Evolutionary conservation across 2,329 filamentous ascomycete genomes (phyloP).

Genomic region (Sporothrix curviconia): DNA sequence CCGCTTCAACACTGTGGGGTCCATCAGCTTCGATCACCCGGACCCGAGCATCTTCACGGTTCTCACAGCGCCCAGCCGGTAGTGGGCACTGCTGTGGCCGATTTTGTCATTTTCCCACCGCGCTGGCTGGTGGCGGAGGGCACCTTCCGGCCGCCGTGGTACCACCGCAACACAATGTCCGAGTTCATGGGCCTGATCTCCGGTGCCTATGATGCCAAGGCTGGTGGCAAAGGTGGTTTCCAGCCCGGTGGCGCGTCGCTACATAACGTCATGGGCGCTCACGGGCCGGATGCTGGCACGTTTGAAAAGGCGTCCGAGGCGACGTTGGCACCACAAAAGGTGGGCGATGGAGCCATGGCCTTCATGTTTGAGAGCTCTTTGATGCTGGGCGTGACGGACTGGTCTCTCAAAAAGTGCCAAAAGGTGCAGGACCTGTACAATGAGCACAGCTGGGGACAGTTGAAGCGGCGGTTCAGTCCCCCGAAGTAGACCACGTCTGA

Average conservation of each 20-base stretch:
- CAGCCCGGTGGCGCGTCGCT: constrained; percentile 51
- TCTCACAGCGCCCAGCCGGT: constrained; percentile 55
- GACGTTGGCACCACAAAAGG: constrained; percentile 42
- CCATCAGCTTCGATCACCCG: constrained; percentile 68
- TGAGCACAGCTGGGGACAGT: constrained; percentile 69
- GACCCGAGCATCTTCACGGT: constrained; percentile 75
- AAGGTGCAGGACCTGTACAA: constrained; percentile 63
- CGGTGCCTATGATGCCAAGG: constrained; percentile 56
- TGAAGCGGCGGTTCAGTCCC: constrained; percentile 9
- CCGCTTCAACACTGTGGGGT: constrained; percentile 70
- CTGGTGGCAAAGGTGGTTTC: constrained; percentile 49
- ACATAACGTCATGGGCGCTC: constrained; percentile 67
- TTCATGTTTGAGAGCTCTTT: constrained; percentile 65
- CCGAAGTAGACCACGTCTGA: no score
- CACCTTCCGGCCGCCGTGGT: constrained; percentile 67
- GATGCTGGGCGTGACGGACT: constrained; percentile 66
- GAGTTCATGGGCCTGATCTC: constrained; percentile 58
- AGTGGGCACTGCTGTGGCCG: constrained; percentile 58
- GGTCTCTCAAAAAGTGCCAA: constrained; percentile 47
- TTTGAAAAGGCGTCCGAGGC: constrained; percentile 50
- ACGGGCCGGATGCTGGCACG: constrained; percentile 52
- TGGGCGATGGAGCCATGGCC: constrained; percentile 55
- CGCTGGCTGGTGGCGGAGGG: constrained; percentile 63
- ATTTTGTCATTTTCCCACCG: constrained; percentile 68
- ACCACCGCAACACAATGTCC: constrained; percentile 62